Evolutionary conservation across 2,329 filamentous ascomycete genomes (phyloP).

Genomic region (Ophiostoma himal-ulmi): DNA sequence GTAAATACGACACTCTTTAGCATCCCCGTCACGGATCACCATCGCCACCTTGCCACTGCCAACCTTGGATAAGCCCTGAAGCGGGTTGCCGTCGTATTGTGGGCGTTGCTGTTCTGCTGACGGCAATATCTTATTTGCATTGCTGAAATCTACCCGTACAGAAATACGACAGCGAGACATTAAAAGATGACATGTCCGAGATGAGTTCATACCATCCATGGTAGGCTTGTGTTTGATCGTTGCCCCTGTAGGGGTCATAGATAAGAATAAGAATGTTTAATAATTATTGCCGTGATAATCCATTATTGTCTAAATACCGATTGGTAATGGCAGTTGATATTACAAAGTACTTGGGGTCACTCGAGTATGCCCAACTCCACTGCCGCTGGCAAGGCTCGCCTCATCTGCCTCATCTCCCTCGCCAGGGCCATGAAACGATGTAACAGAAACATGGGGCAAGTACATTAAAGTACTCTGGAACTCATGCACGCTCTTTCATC

Average conservation of each 20-base stretch:
- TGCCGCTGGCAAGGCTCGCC: neutral
- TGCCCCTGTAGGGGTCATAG: neutral
- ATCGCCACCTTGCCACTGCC: neutral
- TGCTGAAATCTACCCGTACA: neutral
- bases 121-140: no score
- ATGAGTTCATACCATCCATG: neutral
- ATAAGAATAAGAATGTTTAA: no score
- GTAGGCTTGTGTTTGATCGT: neutral
- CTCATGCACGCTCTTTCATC: neutral
- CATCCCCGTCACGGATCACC: slow-evolving; percentile 8
- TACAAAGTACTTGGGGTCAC: neutral
- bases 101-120: neutral
- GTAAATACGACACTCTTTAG: neutral
- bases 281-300: no score
- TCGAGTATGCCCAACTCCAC: neutral
- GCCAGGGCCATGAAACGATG: slow-evolving; percentile 3
- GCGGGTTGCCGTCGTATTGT: neutral
- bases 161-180: neutral
- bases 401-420: slow-evolving; percentile 3
- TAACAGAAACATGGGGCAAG: slow-evolving; percentile 2
- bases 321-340: neutral
- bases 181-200: neutral
- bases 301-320: neutral
- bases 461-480: neutral
- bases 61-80: neutral